These are phyloP conservation scores for Closterium sp. DNA, from an alignment of 139 green algal genomes.

Conservation along the genomic window DNA sequence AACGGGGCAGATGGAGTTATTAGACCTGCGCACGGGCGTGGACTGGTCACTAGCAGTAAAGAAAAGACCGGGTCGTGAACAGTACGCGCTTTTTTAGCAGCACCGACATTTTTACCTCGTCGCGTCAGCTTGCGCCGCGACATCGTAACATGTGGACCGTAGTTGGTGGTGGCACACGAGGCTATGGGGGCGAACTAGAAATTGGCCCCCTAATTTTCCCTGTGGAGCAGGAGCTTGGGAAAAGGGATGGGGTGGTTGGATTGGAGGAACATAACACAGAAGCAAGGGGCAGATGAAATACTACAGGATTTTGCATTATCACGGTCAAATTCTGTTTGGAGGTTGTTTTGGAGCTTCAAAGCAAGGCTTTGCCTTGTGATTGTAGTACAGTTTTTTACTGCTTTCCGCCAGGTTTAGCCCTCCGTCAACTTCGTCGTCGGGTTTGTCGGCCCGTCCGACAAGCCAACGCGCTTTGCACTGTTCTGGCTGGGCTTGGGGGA, in stretches of 20 bases:
- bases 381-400: no score
- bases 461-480: no score
- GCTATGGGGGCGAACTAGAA: not conserved
- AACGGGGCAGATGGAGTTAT: no score
- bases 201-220: not conserved
- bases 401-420: no score
- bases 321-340: conserved; percentile 29
- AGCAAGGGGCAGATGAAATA: no score
- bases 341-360: conserved; percentile 14
- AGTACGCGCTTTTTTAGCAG: not conserved
- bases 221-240: no score
- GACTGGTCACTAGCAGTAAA: not conserved
- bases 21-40: not conserved
- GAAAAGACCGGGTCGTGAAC: not conserved
- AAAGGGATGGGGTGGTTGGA: no score
- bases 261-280: no score
- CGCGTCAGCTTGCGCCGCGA: not conserved
- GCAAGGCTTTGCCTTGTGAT: not conserved
- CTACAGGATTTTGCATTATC: conserved; percentile 25
- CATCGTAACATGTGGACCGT: not conserved
- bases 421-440: no score
- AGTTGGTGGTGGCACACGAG: not conserved
- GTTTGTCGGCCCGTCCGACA: no score
- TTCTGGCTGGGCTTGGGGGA: no score
- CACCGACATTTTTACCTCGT: not conserved